These are phyloP conservation scores for Ascoidea rubescens DNA, from an alignment of 805 yeast species.

Conservation along the genomic window DNA sequence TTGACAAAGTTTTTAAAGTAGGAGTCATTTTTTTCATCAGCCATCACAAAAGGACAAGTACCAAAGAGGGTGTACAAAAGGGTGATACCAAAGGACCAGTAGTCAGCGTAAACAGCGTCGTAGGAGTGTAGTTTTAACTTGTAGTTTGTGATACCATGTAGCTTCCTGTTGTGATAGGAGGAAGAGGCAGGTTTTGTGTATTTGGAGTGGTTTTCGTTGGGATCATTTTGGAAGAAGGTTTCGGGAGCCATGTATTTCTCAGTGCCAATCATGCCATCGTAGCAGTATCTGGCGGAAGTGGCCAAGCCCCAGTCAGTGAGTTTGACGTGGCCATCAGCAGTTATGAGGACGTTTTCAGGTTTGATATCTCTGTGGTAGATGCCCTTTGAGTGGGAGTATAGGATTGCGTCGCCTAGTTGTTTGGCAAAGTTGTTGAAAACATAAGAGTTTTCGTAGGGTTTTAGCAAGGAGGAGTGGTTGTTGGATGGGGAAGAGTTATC, in stretches of 20 bases:
- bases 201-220: constrained; percentile 16
- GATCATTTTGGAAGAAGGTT: constrained; percentile 36
- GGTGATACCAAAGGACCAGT: constrained; percentile 83
- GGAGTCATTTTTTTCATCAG: constrained; percentile 56
- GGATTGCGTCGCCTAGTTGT: constrained; percentile 39
- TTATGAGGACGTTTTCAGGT: constrained; percentile 56
- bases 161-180: background rate
- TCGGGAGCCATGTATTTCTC: constrained; percentile 94
- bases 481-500: constrained; percentile 14
- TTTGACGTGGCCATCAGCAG: constrained; percentile 36
- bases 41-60: constrained; percentile 61
- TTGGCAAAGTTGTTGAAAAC: constrained; percentile 27
- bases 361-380: constrained; percentile 61
- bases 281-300: constrained; percentile 21
- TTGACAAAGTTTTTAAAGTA: constrained; percentile 54
- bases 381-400: constrained; percentile 40
- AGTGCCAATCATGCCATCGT: constrained; percentile 43
- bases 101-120: constrained; percentile 65
- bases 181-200: background rate
- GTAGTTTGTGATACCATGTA: background rate
- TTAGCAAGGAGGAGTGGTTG: constrained; percentile 1
- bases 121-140: constrained; percentile 20
- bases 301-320: constrained; percentile 69
- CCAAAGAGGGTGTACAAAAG: constrained; percentile 71
- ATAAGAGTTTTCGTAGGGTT: constrained; percentile 11